Percentiles rank a stretch among this genome's conserved stretches.
phyloP scores from a whole-genome alignment of 306 rosid species.

The Acacia melanoxylon region DNA sequence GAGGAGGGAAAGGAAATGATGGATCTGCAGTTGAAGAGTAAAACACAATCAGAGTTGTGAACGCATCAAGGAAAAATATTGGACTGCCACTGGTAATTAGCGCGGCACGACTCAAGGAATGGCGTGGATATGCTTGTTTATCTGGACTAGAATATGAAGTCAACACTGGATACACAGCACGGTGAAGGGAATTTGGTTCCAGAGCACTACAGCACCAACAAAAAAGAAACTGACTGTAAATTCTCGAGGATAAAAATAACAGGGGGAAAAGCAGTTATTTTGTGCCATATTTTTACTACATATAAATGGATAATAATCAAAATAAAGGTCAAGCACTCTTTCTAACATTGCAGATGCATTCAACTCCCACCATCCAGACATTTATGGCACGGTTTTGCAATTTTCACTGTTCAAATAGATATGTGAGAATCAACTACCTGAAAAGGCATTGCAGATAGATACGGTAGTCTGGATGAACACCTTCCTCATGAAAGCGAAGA shows the following conservation, averaged over 20 bases:
- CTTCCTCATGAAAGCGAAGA: constrained; percentile 94
- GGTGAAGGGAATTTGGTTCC: constrained; percentile 90
- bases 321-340: constrained; percentile 10
- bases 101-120: constrained; percentile 91
- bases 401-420: constrained; percentile 20
- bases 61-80: constrained; percentile 96
- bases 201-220: constrained; percentile 65
- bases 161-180: constrained; percentile 88
- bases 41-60: constrained; percentile 82
- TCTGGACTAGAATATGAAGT: constrained; percentile 84
- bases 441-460: constrained; percentile 94
- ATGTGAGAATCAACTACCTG: constrained; percentile 56
- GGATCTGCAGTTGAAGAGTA: constrained; percentile 91
- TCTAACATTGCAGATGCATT: constrained; percentile 24
- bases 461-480: constrained; percentile 92
- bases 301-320: background rate
- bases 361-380: constrained; percentile 1
- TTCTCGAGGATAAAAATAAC: constrained; percentile 7
- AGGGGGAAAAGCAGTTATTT: background rate
- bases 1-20: constrained; percentile 88
- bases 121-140: constrained; percentile 89
- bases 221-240: constrained; percentile 24
- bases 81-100: constrained; percentile 95
- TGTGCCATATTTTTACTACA: background rate
- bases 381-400: constrained; percentile 11